These are phyloP conservation scores for Plantago major DNA, from an alignment of 257 asterid genomes.

Conservation along the genomic window DNA sequence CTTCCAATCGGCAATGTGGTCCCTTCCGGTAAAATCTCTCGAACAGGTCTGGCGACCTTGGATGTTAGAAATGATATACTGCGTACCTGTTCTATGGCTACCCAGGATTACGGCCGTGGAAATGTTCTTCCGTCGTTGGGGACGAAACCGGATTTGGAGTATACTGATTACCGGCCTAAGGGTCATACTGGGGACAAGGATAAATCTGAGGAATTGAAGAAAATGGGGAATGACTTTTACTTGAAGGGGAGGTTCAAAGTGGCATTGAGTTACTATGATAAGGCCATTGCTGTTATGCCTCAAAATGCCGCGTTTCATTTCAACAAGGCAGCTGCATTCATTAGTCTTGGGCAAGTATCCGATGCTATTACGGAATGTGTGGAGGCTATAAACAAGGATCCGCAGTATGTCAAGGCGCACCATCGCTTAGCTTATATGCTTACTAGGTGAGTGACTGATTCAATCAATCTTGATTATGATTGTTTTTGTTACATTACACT, in stretches of 20 bases:
- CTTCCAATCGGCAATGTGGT: conserved; percentile 74
- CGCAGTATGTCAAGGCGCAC: conserved; percentile 74
- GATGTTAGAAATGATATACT: conserved; percentile 26
- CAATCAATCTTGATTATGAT: background rate
- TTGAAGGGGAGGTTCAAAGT: conserved; percentile 57
- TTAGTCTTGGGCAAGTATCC: conserved; percentile 46
- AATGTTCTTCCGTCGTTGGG: conserved; percentile 51
- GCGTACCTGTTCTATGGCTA: conserved; percentile 40
- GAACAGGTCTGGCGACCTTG: conserved; percentile 37
- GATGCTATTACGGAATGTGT: conserved; percentile 70
- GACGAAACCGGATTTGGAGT: background rate
- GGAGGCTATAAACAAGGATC: conserved; percentile 88
- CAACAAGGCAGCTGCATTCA: conserved; percentile 80
- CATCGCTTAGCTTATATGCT: conserved; percentile 80
- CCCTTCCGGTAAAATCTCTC: conserved; percentile 63
- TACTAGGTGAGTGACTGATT: conserved; percentile 57
- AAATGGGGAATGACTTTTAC: conserved; percentile 67
- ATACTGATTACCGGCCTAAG: too few species aligned
- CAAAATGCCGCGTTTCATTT: conserved; percentile 67
- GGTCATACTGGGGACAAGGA: too few species aligned
- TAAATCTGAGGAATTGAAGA: conserved; percentile 69
- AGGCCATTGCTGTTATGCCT: conserved; percentile 64
- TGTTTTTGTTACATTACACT: conserved; percentile 14
- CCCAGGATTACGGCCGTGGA: conserved; percentile 51
- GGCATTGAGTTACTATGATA: conserved; percentile 70